Conservation (phyloP, 768 basidiomycete genomes). For the Rickenella mellea region DNA sequence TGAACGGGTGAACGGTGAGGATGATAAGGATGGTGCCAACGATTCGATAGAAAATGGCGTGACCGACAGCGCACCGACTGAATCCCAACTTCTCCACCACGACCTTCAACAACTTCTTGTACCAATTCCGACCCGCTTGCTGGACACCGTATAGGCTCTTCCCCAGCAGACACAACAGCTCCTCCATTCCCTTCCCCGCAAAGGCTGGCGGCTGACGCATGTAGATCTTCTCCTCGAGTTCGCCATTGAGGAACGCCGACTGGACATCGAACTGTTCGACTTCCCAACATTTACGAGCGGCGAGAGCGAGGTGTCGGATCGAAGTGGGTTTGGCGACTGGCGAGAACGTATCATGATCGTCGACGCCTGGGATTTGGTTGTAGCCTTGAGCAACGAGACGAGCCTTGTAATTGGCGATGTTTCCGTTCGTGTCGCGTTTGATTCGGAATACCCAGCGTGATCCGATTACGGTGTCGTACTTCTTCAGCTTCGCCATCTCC, state of each 20-base stretch:
- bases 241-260: conserved; percentile 17
- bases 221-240: conserved; percentile 19
- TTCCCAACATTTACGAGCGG: conserved; percentile 13
- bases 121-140: conserved; percentile 29
- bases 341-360: conserved; percentile 25
- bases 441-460: conserved; percentile 25
- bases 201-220: conserved; percentile 18
- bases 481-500: no score
- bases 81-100: no score
- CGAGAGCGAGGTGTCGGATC: conserved; percentile 16
- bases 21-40: no score
- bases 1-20: no score
- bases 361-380: conserved; percentile 23
- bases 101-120: conserved; percentile 26
- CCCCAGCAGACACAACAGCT: conserved; percentile 7
- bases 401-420: conserved; percentile 27
- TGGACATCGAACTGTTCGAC: conserved; percentile 13
- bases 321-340: conserved; percentile 15
- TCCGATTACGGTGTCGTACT: no score
- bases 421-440: conserved; percentile 29
- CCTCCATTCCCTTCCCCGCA: conserved; percentile 1
- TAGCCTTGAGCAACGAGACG: conserved; percentile 32
- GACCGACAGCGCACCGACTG: conserved; percentile 14
- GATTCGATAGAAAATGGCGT: conserved; percentile 12
- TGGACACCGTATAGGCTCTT: conserved; percentile 35